Evolutionary conservation across 2,329 filamentous ascomycete genomes (phyloP).

Genomic region (Fusarium oxysporum): DNA sequence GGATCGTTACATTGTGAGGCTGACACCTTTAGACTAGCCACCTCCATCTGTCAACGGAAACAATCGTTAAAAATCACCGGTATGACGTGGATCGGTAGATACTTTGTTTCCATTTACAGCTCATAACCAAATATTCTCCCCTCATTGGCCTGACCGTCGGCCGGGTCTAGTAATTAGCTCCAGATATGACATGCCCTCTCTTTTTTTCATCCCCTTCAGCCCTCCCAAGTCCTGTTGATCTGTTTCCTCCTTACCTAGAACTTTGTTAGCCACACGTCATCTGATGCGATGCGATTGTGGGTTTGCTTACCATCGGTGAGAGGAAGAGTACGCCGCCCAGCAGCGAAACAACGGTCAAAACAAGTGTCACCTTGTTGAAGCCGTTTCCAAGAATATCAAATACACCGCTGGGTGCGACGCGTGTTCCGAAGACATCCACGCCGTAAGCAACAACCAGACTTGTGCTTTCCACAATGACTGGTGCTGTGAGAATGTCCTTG

Average conservation of each 20-base stretch:
- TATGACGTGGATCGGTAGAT: slow-evolving; percentile 6
- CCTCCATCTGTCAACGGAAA: not conserved
- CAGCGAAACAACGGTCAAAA: slow-evolving; percentile 85
- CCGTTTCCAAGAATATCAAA: slow-evolving; percentile 95
- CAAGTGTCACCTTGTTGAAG: slow-evolving; percentile 89
- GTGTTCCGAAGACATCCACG: slow-evolving; percentile 86
- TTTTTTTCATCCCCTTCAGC: slow-evolving; percentile 42
- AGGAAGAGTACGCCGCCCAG: slow-evolving; percentile 80
- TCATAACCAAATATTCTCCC: slow-evolving; percentile 23
- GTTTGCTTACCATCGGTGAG: slow-evolving; percentile 82
- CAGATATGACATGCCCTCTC: slow-evolving; percentile 32
- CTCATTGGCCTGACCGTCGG: slow-evolving; percentile 18
- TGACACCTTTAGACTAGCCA: slow-evolving; percentile 22
- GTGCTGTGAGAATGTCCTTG: slow-evolving; percentile 76
- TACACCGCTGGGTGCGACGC: slow-evolving; percentile 85
- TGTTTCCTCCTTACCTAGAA: slow-evolving; percentile 71
- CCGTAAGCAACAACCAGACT: slow-evolving; percentile 90
- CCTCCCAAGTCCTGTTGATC: slow-evolving; percentile 73
- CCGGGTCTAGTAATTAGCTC: slow-evolving; percentile 32
- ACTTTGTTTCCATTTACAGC: slow-evolving; percentile 42
- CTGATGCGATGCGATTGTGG: not conserved
- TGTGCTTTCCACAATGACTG: slow-evolving; percentile 90
- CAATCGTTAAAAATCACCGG: not conserved
- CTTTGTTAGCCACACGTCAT: slow-evolving; percentile 48
- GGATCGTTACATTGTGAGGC: slow-evolving; percentile 30